Evolutionary conservation across 495 filamentous ascomycete genomes (phyloP).

Genomic region (Podospora bellae-mahoneyi): DNA sequence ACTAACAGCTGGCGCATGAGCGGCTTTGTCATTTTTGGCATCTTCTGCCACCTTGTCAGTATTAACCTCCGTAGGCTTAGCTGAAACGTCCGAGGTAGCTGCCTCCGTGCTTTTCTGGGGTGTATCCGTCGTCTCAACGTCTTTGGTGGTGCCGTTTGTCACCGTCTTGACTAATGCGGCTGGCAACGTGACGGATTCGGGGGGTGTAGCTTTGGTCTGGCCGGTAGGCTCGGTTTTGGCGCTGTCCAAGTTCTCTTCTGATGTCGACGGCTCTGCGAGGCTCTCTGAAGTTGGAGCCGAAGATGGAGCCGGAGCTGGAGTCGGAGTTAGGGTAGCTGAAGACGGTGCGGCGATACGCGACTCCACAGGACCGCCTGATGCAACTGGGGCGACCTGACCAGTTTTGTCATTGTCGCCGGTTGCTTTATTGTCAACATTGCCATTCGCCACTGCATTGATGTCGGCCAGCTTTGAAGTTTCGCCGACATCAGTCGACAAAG

Average conservation of each 20-base stretch:
- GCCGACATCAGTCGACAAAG: conserved; percentile 1
- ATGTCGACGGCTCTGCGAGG: not conserved
- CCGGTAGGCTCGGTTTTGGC: no score
- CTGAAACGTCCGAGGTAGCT: conserved; percentile 1
- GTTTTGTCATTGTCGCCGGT: not conserved
- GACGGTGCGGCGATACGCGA: not conserved
- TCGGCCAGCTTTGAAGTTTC: not conserved
- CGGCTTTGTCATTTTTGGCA: conserved; percentile 10
- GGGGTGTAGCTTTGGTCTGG: no score
- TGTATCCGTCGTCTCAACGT: conserved; percentile 1
- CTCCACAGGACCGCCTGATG: not conserved
- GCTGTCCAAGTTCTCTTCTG: not conserved
- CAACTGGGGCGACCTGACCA: not conserved
- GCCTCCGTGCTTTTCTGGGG: conserved; percentile 12
- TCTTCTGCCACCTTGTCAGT: conserved; percentile 12
- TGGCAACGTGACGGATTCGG: not conserved
- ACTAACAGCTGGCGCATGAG: not conserved
- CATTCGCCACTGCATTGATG: not conserved
- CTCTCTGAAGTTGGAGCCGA: not conserved
- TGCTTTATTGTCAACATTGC: not conserved
- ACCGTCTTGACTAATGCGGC: not conserved
- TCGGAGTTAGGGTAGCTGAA: not conserved
- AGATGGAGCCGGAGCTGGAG: not conserved
- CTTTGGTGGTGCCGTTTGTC: conserved; percentile 15
- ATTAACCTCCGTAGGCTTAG: conserved; percentile 6